Evolutionary conservation across 176 grass and related monocot species (phyloP), one percentile per base, ranked within the genome.

Genomic region (Elymus sibiricus): DNA sequence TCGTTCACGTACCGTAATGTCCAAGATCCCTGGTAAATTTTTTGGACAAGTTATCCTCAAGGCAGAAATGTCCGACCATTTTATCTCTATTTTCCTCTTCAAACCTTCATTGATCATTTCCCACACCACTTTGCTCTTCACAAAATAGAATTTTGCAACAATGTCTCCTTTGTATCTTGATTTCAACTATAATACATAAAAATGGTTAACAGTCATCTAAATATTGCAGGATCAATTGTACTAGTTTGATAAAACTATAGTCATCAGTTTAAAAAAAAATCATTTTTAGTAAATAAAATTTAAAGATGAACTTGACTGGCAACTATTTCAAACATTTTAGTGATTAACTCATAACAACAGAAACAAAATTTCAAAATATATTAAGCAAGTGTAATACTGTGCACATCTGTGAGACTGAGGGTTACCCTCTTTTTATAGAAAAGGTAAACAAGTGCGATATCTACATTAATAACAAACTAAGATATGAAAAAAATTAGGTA

Each of bases 21-120:
- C 92, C 15, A 91, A 67, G 5, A 62, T 87, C 58, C 84, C 92
- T 27, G 65, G 70, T 74, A 51, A 70, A 65, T 63, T 37, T 81
- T 91, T 80, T n/a, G 86, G 86, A 70, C 76, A 87, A 62, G 68
- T 86, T 70, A 90, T 87, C 69, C 84, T 87, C n/a, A 94, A 71
- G 37, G 86, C 79, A 29, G 67, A 32, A 14, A 94, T 91, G 9
- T 91, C 76, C 5, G 80, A 80, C 83, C 75, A 94, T 17, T 84
- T 70, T 27, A 91, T 88, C 69, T 91, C 92, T 55, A 94, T 91
- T 69, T 94, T 94, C 19, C 79, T 89, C 76, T 94, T 94, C n/a
- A 91, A 63, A 83, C 92, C 83, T 16, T 77, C 76, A 39, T 82
- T 11, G 12, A 94, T 60, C 28, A 94, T 90, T 86, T 94, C 92